Base-by-base conservation (phyloP, 2,329 filamentous ascomycete genomes). In the Fusarium sp. region DNA sequence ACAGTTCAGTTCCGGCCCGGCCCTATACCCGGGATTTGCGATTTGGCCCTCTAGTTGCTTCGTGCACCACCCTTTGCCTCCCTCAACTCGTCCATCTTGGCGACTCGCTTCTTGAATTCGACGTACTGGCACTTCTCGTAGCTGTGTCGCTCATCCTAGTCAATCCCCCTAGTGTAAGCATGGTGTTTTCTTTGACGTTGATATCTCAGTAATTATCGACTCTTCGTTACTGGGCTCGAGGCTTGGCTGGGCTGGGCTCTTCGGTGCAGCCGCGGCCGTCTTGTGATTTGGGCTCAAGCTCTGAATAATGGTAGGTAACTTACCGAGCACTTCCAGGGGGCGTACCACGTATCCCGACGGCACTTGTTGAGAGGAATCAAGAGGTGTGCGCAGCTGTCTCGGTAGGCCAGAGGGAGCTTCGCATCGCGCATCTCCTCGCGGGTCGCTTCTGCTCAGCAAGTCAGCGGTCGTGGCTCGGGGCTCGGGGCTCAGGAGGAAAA, bases 121-220 rank as follows among this genome's bases (percentile, higher is more conserved):
- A 92, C 92, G 82, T 99, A 99, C 78, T 99, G 96, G 88, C 96
- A 99, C 82, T 98, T 98, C 80, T 99, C 96, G 86, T 99, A 99
- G 77, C 90, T 91, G 83, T 99, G 96, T 84, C 96, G 87, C 86
- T 99, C 96, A 80, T 94, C 90, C 96, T 98, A 78, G 62, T 59
- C 61, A 37, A 41, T 15, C 48, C 58, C 54, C 53, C 68, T 37
- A 48, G 59, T 57, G 72, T 74, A 67, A 74, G 72, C 68, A 62
- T 48, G 37, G 46, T 60, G 45, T 62, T 43, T 50, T 39, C 41
- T 49, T 50, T 46, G 64, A 54, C 51, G 43, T 40, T 47, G 57
- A 44, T 55, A 51, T 62, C 50, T 61, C 40, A 48, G 65, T 39
- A 67, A 68, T 37, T 43, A 32, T 62, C 56, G 65, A 54, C 47